Conservation (phyloP, 2,329 filamentous ascomycete species). For the Xylariaceae sp. region DNA sequence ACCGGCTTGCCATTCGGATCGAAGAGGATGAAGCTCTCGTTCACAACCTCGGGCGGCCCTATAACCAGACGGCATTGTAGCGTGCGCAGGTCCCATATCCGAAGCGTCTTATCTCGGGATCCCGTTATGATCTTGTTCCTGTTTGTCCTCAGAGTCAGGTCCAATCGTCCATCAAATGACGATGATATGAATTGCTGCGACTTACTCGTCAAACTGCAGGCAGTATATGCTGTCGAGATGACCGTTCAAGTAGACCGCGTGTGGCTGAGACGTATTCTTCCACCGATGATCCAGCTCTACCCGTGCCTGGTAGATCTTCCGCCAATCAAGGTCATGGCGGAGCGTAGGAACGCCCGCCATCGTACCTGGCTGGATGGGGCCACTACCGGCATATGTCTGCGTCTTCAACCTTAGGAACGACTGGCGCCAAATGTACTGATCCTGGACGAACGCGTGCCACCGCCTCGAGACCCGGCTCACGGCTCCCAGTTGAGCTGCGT, state of each 20-base stretch:
- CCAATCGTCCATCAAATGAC: slow-evolving; percentile 24
- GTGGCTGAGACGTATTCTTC: slow-evolving; percentile 66
- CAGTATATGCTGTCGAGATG: slow-evolving; percentile 97
- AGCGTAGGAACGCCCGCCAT: slow-evolving; percentile 53
- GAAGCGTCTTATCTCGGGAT: slow-evolving; percentile 89
- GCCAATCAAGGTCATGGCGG: slow-evolving; percentile 70
- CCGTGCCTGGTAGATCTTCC: slow-evolving; percentile 73
- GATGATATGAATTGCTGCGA: slow-evolving; percentile 13
- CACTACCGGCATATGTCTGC: slow-evolving; percentile 53
- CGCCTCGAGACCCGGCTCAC: slow-evolving; percentile 44
- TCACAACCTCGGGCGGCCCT: slow-evolving; percentile 64
- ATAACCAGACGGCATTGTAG: slow-evolving; percentile 82
- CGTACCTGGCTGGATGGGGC: slow-evolving; percentile 45
- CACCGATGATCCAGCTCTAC: slow-evolving; percentile 72
- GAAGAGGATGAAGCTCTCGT: slow-evolving; percentile 44
- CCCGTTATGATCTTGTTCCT: slow-evolving; percentile 94
- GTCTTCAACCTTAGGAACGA: slow-evolving; percentile 59
- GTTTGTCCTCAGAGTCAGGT: too few species aligned
- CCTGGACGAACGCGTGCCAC: slow-evolving; percentile 45
- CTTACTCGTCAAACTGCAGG: slow-evolving; percentile 92
- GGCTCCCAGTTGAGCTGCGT: slow-evolving; percentile 45
- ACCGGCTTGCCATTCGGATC: slow-evolving; percentile 46
- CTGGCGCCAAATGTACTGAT: slow-evolving; percentile 59
- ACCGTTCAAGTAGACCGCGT: slow-evolving; percentile 82
- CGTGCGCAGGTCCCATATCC: slow-evolving; percentile 91